A percentile compares a stretch with the other conserved stretches of the same genome.
phyloP scores from a whole-genome alignment of 2,329 filamentous ascomycete species.

The Myriosclerotinia curreyana region DNA sequence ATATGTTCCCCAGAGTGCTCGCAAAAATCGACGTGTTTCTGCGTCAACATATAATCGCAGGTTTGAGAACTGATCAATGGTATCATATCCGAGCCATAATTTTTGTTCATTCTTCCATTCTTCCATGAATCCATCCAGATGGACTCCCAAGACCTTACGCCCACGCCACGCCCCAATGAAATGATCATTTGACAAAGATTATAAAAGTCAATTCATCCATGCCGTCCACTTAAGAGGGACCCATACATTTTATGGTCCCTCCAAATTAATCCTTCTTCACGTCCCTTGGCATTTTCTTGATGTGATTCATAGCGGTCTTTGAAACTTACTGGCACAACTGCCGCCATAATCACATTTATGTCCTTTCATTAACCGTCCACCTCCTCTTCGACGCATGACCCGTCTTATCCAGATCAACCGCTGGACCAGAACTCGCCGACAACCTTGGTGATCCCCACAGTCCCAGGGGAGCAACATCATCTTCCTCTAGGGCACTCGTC shows the following conservation, averaged over 20 bases:
- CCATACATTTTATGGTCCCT: no score
- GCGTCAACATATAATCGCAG: not conserved
- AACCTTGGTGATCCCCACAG: slow-evolving; percentile 46
- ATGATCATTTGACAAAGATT: not conserved
- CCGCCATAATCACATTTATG: not conserved
- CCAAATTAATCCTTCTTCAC: not conserved
- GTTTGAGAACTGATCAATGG: not conserved
- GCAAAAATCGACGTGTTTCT: not conserved
- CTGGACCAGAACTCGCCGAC: slow-evolving; percentile 32
- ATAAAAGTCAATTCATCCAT: slow-evolving; percentile 1
- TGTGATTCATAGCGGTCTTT: not conserved
- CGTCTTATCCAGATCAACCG: slow-evolving; percentile 45
- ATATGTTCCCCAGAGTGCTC: not conserved
- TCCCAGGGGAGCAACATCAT: slow-evolving; percentile 42
- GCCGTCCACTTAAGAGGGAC: not conserved
- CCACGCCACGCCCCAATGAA: slow-evolving; percentile 5
- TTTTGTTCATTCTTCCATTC: not conserved
- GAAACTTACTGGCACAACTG: no score
- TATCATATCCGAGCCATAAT: not conserved
- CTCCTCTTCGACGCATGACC: slow-evolving; percentile 50
- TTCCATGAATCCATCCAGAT: not conserved
- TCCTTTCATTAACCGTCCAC: slow-evolving; percentile 51
- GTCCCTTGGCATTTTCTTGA: not conserved
- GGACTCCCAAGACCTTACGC: slow-evolving; percentile 4
- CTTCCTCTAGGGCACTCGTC: slow-evolving; percentile 22